Percentiles rank a stretch among this genome's conserved stretches.
Evolutionary conservation across 2,329 filamentous ascomycete genomes (phyloP).

Genomic region (Arachnopeziza araneosa): DNA sequence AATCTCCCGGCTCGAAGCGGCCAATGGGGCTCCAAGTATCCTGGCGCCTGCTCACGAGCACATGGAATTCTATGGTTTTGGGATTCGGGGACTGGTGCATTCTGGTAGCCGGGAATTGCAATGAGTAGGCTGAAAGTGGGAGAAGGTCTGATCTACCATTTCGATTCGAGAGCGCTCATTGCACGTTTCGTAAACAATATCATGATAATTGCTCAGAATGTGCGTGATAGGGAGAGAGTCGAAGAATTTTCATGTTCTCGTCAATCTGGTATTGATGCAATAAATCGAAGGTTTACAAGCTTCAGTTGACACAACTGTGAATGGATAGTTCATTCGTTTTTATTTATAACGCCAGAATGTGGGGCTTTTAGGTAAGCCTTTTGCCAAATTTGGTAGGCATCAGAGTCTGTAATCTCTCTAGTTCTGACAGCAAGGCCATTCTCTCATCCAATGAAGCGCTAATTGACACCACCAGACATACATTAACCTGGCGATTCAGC

Average conservation of each 20-base stretch:
- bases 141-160: background rate
- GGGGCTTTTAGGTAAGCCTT: background rate
- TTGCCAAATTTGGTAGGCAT: slow-evolving; percentile 1
- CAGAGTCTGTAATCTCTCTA: background rate
- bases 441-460: background rate
- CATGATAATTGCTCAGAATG: background rate
- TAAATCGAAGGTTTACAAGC: background rate
- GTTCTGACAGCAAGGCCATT: background rate
- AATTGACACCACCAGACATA: background rate
- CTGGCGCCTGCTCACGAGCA: background rate
- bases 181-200: background rate
- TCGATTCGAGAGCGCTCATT: background rate
- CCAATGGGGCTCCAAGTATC: background rate
- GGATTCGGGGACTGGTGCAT: background rate
- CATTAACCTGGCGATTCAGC: background rate
- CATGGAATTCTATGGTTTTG: background rate
- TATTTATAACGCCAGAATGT: background rate
- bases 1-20: background rate
- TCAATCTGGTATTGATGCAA: background rate
- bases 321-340: background rate
- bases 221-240: background rate
- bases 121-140: background rate
- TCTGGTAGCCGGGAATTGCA: background rate
- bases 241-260: background rate
- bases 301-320: too few species aligned